phyloP scores from a whole-genome alignment of 352 stramenopile genomes.

The Lagenidium sp. region DNA sequence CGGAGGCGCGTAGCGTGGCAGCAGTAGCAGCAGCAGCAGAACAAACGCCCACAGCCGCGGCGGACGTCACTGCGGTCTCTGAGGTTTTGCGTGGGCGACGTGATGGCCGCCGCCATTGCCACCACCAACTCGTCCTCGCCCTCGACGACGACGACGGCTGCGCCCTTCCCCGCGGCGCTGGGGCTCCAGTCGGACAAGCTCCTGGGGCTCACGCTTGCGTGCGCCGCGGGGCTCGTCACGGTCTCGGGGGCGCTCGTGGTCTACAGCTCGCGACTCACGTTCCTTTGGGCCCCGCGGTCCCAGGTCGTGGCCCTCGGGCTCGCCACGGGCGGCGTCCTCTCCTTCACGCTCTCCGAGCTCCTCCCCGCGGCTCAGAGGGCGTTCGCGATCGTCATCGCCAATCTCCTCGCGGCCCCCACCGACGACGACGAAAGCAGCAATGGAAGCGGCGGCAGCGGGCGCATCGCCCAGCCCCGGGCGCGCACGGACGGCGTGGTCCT shows the following conservation, averaged over 20 bases:
- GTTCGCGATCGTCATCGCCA: conserved; percentile 2
- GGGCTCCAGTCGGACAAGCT: conserved; percentile 5
- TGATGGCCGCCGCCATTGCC: too few species aligned
- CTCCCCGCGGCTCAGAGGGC: conserved; percentile 5
- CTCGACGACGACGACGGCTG: not conserved
- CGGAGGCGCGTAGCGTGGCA: too few species aligned
- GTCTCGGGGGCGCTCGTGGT: conserved; percentile 16
- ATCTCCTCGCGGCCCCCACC: not conserved
- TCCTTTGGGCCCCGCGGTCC: conserved; percentile 12
- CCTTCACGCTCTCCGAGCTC: conserved; percentile 16
- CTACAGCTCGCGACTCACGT: conserved; percentile 11
- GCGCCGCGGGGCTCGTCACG: conserved; percentile 8
- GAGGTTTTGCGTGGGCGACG: too few species aligned
- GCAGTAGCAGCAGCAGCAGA: too few species aligned
- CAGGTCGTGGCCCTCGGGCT: conserved; percentile 13
- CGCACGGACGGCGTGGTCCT: not conserved
- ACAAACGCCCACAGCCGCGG: too few species aligned
- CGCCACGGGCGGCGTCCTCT: conserved; percentile 11
- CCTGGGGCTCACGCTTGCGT: conserved; percentile 12
- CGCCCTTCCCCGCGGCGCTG: too few species aligned
- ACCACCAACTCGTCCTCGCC: not conserved
- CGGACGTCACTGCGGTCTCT: too few species aligned
- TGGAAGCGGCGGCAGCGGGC: too few species aligned
- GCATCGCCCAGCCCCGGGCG: not conserved
- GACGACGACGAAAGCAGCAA: too few species aligned